Evolutionary conservation across 495 filamentous ascomycete genomes (phyloP), one percentile per base, ranked within the genome.

Genomic region (Podospora tetraspora): DNA sequence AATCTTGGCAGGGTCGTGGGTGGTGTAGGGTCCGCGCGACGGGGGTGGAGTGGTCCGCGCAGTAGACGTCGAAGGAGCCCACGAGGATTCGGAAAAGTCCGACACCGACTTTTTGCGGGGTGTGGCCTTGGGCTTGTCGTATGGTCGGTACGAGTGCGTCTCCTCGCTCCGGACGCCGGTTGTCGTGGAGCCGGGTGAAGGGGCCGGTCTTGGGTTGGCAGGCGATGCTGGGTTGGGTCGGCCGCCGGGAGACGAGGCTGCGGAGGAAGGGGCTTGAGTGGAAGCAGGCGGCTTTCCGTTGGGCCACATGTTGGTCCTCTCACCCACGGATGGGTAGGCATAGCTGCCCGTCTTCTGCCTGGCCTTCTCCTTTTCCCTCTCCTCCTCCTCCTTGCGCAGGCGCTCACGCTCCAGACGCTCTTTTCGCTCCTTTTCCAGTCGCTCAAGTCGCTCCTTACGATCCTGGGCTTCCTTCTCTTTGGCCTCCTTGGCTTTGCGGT

Each of bases 1-100:
- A 70, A 98, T 95, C 84, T 98, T 99, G 75, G 95, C 87, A 3
- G 94, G 93, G 77, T 98, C 94, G 71, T 90, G 90, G 57, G 92
- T 97, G 21, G 84, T 84, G 76, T 98, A 99, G 3, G 81, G 78
- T 1, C 87, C 87, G 29, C 91, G 89, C 66, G 89, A 91, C 0
- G 91, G 91, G 3, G 93, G 93, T 32, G 93, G 92, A 3, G 90
- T 93, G 3, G 93, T 96, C 32, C 90, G 88, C n/a, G 91, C 85
- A 0, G 93, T 97, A 11, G 90, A 90, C 61, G 90, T 86, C 3
- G 91, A 94, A 1, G 91, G 85, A 2, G 92, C 88, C 75, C 92
- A 96, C 12, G 91, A 94, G 25, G 91, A 92, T 74, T 94, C 92
- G 52, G 92, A 95, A 70, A 89, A 82, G 11, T 91, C 91, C 4